Conservation (phyloP, 192 early-diverging fungal genomes). For the Coemansia sp. region DNA sequence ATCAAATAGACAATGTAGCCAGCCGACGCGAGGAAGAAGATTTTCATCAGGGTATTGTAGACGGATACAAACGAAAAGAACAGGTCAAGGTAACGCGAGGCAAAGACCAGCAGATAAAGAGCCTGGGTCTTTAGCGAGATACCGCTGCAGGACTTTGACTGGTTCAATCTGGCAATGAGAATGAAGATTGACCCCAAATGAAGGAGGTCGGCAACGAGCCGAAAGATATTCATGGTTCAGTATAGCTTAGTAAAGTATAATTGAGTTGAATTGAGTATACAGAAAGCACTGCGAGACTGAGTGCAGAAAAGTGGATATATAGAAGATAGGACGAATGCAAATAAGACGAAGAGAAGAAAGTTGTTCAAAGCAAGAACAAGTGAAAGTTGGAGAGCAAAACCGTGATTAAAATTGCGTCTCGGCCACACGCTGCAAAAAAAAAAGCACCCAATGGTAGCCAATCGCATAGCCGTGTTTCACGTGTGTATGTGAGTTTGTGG, state of each 20-base stretch:
- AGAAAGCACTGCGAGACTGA: background rate
- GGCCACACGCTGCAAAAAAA: no score
- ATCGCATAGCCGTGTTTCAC: background rate
- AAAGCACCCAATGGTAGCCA: background rate
- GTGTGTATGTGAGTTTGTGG: no score
- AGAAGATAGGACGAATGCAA: background rate
- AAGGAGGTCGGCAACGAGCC: slow-evolving; percentile 86
- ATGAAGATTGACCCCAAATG: slow-evolving; percentile 94
- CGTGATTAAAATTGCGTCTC: no score
- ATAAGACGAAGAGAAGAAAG: slow-evolving; percentile 3
- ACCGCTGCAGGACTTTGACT: slow-evolving; percentile 85
- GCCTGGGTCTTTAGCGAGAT: slow-evolving; percentile 98
- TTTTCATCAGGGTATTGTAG: slow-evolving; percentile 95
- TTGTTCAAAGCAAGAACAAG: background rate
- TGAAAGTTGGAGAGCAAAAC: background rate
- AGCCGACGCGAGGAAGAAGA: slow-evolving; percentile 87
- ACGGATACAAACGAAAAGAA: slow-evolving; percentile 69
- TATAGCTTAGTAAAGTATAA: background rate
- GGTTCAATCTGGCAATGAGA: slow-evolving; percentile 87
- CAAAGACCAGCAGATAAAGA: slow-evolving; percentile 87
- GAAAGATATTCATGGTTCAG: slow-evolving; percentile 85
- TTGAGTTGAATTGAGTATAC: slow-evolving; percentile 5
- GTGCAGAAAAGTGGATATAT: background rate
- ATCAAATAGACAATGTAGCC: slow-evolving; percentile 91
- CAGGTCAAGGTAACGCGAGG: slow-evolving; percentile 93